Percentiles rank a stretch among this genome's conserved stretches.
These are phyloP conservation scores for Capsicum chinense DNA, from an alignment of 257 asterid species.

Conservation along the genomic window DNA sequence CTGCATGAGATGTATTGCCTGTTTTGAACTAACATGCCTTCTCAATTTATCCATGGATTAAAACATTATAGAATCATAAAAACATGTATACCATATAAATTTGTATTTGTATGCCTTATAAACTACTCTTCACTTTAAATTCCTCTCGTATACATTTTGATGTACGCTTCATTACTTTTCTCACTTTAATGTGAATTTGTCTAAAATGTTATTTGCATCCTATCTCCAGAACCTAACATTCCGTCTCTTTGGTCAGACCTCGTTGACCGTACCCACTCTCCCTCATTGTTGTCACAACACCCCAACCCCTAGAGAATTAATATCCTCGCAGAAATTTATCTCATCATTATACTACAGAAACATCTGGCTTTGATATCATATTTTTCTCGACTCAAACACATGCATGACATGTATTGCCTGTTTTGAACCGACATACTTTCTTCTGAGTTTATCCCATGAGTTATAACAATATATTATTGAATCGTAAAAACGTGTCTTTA, in stretches of 20 bases:
- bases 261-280: background rate
- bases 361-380: background rate
- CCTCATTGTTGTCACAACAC: background rate
- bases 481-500: background rate
- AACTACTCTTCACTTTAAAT: background rate
- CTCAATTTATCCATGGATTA: background rate
- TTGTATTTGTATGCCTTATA: background rate
- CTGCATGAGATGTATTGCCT: background rate
- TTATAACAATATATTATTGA: background rate
- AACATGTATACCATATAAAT: background rate
- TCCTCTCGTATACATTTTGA: background rate
- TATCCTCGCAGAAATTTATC: background rate
- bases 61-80: background rate
- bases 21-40: background rate
- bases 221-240: background rate
- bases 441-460: background rate
- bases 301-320: background rate
- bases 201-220: too few relatives aligned
- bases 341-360: too few relatives aligned
- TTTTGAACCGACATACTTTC: background rate
- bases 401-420: background rate
- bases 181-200: background rate
- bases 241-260: background rate
- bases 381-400: background rate
- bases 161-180: background rate